phyloP scores from a whole-genome alignment of 148 eudicot species.

The Rhododendron molle region DNA sequence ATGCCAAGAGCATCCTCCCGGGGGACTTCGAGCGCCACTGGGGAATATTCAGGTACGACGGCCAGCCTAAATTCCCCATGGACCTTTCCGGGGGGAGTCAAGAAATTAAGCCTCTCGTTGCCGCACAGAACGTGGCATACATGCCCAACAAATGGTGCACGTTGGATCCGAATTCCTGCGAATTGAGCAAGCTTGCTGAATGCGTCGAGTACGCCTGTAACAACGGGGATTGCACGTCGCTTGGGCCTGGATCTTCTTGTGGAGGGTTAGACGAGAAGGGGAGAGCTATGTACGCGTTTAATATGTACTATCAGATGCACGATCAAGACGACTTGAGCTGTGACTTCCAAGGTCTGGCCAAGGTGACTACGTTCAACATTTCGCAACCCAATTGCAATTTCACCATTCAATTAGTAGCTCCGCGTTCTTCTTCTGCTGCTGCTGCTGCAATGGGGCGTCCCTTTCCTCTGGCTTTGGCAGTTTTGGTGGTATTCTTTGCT shows the following conservation, averaged over 20 bases:
- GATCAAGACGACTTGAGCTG: conserved; percentile 51
- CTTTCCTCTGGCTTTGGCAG: conserved; percentile 12
- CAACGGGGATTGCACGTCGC: conserved; percentile 69
- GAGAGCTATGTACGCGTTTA: conserved; percentile 77
- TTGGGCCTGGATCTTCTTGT: conserved; percentile 79
- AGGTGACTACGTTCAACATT: conserved; percentile 46
- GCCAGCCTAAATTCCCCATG: conserved; percentile 73
- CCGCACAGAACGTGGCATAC: conserved; percentile 59
- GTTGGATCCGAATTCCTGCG: conserved; percentile 54
- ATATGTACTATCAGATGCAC: conserved; percentile 67
- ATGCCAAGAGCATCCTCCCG: conserved; percentile 66
- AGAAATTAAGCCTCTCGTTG: conserved; percentile 37
- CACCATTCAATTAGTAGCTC: conserved; percentile 51
- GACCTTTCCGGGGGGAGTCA: conserved; percentile 46
- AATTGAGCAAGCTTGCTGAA: conserved; percentile 50
- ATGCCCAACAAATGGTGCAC: conserved; percentile 62
- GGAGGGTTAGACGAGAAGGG: conserved; percentile 54
- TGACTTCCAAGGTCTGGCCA: conserved; percentile 64
- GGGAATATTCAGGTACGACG: conserved; percentile 66
- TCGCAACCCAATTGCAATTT: conserved; percentile 75
- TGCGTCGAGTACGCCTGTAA: conserved; percentile 64
- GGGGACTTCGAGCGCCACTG: conserved; percentile 90
- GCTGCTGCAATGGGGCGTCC: not conserved
- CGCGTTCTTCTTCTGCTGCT: not conserved
- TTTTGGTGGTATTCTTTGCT: conserved; percentile 13